Conservation (phyloP, 495 filamentous ascomycete species). For the Polyplosphaeria fusca region DNA sequence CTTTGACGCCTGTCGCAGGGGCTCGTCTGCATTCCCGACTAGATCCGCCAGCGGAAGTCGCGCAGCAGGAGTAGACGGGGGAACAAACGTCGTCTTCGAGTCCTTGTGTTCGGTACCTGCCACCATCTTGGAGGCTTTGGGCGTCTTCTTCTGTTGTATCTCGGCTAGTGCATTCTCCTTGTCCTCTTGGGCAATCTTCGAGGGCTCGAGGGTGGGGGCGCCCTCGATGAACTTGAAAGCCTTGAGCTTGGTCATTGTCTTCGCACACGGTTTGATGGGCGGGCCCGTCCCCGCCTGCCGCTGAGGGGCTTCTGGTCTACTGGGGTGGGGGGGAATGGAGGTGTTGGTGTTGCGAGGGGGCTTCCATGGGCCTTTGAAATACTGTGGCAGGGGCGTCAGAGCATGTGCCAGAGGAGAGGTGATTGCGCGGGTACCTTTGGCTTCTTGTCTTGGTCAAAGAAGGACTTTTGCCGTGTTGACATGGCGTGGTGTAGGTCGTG, state of each 20-base stretch:
- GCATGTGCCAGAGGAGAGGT: neutral
- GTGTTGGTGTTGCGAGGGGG: slow-evolving; percentile 23
- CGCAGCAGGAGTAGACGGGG: slow-evolving; percentile 68
- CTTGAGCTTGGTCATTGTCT: slow-evolving; percentile 58
- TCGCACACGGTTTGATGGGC: slow-evolving; percentile 49
- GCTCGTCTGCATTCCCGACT: slow-evolving; percentile 64
- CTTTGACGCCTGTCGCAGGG: slow-evolving; percentile 46
- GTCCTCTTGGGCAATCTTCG: slow-evolving; percentile 27
- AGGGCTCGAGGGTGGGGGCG: slow-evolving; percentile 29
- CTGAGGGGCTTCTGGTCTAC: slow-evolving; percentile 7
- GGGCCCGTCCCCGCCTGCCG: slow-evolving; percentile 29
- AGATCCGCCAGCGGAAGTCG: slow-evolving; percentile 75
- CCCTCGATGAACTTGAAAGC: slow-evolving; percentile 53
- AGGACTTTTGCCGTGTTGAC: slow-evolving; percentile 47
- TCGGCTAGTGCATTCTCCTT: slow-evolving; percentile 37
- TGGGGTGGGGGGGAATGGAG: slow-evolving; percentile 20
- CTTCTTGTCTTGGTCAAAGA: slow-evolving; percentile 45
- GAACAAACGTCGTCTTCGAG: slow-evolving; percentile 16
- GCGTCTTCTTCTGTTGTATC: neutral
- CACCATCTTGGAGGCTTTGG: slow-evolving; percentile 6
- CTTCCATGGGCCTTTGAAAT: slow-evolving; percentile 26
- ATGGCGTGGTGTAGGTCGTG: slow-evolving; percentile 27
- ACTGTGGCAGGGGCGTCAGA: slow-evolving; percentile 1
- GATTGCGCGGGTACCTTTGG: slow-evolving; percentile 23
- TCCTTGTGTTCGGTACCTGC: neutral